Evolutionary conservation across 345 rosid species (phyloP), one percentile per base, ranked within the genome.

Genomic region (Eutrema japonicum): DNA sequence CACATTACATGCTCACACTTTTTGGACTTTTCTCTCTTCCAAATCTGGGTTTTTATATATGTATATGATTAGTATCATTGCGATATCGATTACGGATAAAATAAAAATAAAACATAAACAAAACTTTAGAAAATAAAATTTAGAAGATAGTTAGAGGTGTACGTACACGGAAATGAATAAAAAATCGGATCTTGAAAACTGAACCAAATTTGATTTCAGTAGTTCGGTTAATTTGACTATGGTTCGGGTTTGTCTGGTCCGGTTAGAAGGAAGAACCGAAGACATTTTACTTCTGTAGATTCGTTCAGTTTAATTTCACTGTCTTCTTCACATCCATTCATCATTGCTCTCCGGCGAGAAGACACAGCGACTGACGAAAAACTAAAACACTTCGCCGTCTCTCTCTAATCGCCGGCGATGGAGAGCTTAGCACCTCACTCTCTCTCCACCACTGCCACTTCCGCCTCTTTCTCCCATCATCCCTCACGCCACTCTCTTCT

Each of bases 391-490:
- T 26, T 42, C 47, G 40, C 47, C 64, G 51, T 55, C 40, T 18
- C 65, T 66, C 57, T 78, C 46, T 47, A 53, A 58, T 50, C 71
- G 49, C 64, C 62, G 55, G 75, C 69, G 70, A 93, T 93, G 97
- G 89, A 87, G 92, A 87, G 96, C 72, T 66, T 80, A 10, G 86
- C 89, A 57, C 82, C 83, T 65, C 91, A 71, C 71, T 77, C 85
- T 50, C 77, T 78, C 85, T 81, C 86, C 77, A 10, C 88, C 57
- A 43, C 83, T 43, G 35, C 84, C 40, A 60, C 86, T 9, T 49
- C 85, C 70, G 55, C 88, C 29, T 58, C 76, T 62, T 33, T 77
- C 68, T 46, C 71, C 45, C 40, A 47, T 3, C 67, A 49, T 29
- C 42, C 77, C 45, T 35, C 82, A 49, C 83, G 82, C 48, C 69